Conservation (phyloP, 148 eudicot species). For the Rhododendron molle region DNA sequence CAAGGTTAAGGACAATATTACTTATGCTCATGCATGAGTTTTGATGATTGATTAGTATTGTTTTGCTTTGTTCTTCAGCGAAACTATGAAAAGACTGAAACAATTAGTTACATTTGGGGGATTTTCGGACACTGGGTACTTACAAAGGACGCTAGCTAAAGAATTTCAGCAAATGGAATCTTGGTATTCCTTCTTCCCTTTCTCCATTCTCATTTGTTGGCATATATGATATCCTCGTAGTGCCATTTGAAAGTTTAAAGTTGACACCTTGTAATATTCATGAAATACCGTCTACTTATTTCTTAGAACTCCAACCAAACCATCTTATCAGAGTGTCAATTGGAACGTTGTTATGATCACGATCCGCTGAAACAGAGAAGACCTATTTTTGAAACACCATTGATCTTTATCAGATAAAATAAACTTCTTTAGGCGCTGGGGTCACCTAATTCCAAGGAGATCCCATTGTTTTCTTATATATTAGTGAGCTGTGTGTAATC, state of each 20-base stretch:
- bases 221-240: neutral
- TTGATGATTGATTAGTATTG: neutral
- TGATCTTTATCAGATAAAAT: neutral
- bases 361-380: neutral
- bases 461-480: neutral
- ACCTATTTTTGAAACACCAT: neutral
- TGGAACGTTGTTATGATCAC: neutral
- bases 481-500: neutral
- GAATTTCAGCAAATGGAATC: slow-evolving; percentile 81
- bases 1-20: neutral
- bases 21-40: neutral
- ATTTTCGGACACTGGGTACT: slow-evolving; percentile 63
- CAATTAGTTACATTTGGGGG: slow-evolving; percentile 86
- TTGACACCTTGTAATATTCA: neutral
- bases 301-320: neutral
- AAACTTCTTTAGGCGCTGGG: neutral
- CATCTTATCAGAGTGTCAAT: neutral
- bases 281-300: neutral
- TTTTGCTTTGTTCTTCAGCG: slow-evolving; percentile 28
- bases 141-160: slow-evolving; percentile 74
- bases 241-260: neutral
- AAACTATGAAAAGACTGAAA: slow-evolving; percentile 50
- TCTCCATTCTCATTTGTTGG: neutral
- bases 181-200: slow-evolving; percentile 45
- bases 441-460: neutral